phyloP scores from a whole-genome alignment of 345 rosid species.

The Gossypium mustelinum region DNA sequence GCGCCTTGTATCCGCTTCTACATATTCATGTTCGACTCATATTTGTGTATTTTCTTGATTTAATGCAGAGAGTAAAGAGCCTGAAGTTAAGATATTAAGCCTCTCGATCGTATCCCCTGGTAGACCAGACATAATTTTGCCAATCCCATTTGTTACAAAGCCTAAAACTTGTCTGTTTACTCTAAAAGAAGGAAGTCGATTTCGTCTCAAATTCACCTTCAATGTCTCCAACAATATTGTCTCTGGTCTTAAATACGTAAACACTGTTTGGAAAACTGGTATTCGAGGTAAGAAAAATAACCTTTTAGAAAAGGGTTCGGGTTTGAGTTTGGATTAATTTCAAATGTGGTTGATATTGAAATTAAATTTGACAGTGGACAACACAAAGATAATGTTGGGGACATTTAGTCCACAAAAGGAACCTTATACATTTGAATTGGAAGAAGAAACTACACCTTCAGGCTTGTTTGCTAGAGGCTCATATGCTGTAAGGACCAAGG shows the following conservation, averaged over 20 bases:
- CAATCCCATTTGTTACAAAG: conserved; percentile 52
- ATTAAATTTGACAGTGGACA: conserved; percentile 42
- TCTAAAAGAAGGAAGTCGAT: conserved; percentile 64
- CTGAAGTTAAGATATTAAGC: conserved; percentile 50
- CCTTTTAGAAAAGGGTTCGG: background rate
- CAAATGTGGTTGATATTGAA: background rate
- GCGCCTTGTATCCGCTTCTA: too few species aligned
- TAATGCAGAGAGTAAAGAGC: conserved; percentile 55
- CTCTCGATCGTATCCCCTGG: conserved; percentile 61
- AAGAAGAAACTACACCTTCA: conserved; percentile 70
- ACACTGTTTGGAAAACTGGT: conserved; percentile 77
- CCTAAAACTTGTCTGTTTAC: conserved; percentile 58
- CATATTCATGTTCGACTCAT: background rate
- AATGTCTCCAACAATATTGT: conserved; percentile 74
- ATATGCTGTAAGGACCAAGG: conserved; percentile 74
- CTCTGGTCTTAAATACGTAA: conserved; percentile 72
- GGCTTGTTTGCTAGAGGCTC: conserved; percentile 77
- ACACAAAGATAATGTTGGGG: conserved; percentile 66
- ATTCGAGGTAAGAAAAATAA: conserved; percentile 41
- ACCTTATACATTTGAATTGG: conserved; percentile 56
- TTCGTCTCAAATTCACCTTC: conserved; percentile 56
- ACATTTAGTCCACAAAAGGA: conserved; percentile 74
- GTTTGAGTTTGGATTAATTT: background rate
- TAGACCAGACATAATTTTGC: conserved; percentile 48
- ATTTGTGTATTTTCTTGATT: too few species aligned